Evolutionary conservation across 495 filamentous ascomycete species (phyloP).

Genomic region (Penicillium malachiteum): DNA sequence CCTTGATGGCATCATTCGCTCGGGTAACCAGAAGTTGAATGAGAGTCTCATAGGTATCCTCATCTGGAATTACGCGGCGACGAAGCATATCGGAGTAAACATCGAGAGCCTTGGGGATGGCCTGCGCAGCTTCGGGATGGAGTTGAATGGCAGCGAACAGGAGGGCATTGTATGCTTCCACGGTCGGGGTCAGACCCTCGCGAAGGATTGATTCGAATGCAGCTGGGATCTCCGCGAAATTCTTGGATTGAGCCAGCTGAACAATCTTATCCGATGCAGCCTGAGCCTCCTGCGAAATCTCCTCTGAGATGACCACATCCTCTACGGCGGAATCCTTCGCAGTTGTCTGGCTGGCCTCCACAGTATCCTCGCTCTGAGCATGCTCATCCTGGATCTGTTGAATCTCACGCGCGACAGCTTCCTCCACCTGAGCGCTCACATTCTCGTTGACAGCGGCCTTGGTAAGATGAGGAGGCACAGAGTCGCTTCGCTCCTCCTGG

Average conservation of each 20-base stretch:
- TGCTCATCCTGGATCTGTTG: constrained; percentile 50
- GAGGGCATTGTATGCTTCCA: constrained; percentile 85
- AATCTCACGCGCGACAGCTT: constrained; percentile 64
- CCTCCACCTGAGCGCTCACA: constrained; percentile 60
- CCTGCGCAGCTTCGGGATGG: constrained; percentile 65
- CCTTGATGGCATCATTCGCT: constrained; percentile 67
- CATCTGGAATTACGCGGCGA: constrained; percentile 76
- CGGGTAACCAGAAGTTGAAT: constrained; percentile 77
- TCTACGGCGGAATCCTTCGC: constrained; percentile 30
- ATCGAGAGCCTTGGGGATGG: constrained; percentile 86
- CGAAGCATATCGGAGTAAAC: constrained; percentile 96
- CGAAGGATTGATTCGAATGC: constrained; percentile 84
- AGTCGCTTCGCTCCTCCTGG: constrained; percentile 30
- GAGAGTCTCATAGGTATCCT: constrained; percentile 80
- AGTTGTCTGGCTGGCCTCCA: constrained; percentile 33
- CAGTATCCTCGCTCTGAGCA: constrained; percentile 42
- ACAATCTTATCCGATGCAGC: constrained; percentile 72
- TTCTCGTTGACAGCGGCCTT: constrained; percentile 54
- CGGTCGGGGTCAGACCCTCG: constrained; percentile 72
- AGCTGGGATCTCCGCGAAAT: constrained; percentile 81
- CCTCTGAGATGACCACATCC: constrained; percentile 30
- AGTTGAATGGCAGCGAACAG: constrained; percentile 78
- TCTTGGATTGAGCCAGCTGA: constrained; percentile 62
- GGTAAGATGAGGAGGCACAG: constrained; percentile 52
- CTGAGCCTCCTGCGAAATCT: constrained; percentile 53